Evolutionary conservation across 768 basidiomycete species (phyloP), one percentile per base, ranked within the genome.

Genomic region (Termitomyces sp.): DNA sequence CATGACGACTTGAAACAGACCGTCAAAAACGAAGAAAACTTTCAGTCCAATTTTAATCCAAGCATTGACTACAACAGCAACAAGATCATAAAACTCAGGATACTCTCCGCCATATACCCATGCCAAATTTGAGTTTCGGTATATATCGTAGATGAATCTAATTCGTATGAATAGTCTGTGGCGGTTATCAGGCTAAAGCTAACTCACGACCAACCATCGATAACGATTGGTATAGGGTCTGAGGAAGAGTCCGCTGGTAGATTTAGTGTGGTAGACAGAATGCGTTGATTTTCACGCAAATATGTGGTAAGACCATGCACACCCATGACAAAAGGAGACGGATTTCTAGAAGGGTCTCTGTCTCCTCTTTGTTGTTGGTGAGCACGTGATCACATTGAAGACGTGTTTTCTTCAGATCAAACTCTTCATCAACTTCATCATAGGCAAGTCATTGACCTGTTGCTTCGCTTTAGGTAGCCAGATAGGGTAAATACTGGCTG

Each of bases 31-130:
- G 64, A 94, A 89, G 65, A 83, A 78, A 6, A 91, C 72, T 54
- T 75, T 74, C 41, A 92, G 69, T 22, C 89, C 88, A 11, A 90
- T 75, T 27, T 75, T 72, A 47, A 87, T 77, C 92, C 90, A 93
- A 13, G 87, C 84, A 59, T 78, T 68, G 13, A 89, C 82, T 16
- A 86, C 79, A 49, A 63, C 70, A 46, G 67, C 69, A 4, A 89
- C 76, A 18, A 81, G 70, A n/a, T 69, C 65, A 8, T 72, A 69
- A 61, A 91, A 87, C 55, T 78, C 78, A 2, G 70, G 66, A 63
- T 91, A 91, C 71, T 94, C 91, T 13, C 92, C 92, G 6, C 92
- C 92, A 65, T 91, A 94, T 0, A 90, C 89, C 92, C 91, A 93
- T 6, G 89, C 85, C 49, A 91, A 74, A 57, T 73, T 77, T 2